Base-by-base conservation (phyloP, 495 filamentous ascomycete genomes). In the Hypomontagnella monticulosa region DNA sequence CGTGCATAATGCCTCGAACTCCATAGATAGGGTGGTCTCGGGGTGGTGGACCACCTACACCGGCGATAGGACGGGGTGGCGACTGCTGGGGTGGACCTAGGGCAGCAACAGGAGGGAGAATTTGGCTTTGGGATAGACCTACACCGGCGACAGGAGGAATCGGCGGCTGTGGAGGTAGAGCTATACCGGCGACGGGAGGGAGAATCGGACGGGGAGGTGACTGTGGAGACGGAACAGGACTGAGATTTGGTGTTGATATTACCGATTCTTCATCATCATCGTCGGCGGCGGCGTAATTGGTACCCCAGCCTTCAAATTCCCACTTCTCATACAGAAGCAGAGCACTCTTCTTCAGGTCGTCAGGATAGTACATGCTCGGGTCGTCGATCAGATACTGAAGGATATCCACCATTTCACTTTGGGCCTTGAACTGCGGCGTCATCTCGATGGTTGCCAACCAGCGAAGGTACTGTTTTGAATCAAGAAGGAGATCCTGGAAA, bases 1-100 rank as follows among this genome's bases (percentile, higher is more conserved):
- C 81, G 12, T 77, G 43, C 79, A 82, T 82, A 10, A 82, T 74
- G 2, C 76, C 74, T 0, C 11, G 4, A 4, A 37, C 10, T 33
- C 75, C 73, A 52, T 72, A 79, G 18, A 74, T 67, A 0, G 71
- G 72, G 46, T 79, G 70, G 18, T 63, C 48, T 0, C 32, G n/a
- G 0, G 72, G 51, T 3, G 76, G 75, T 11, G 67, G 57, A 16
- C 9, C 5, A n/a, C 16, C 12, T n/a, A 23, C 38, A 18, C n/a
- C n/a, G n/a, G n/a, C n/a, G n/a, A n/a, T n/a, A n/a, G n/a, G n/a
- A n/a, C n/a, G n/a, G n/a, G n/a, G n/a, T n/a, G n/a, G n/a, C n/a
- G n/a, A n/a, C n/a, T n/a, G n/a, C n/a, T n/a, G n/a, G n/a, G n/a
- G n/a, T n/a, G n/a, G n/a, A n/a, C n/a, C n/a, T n/a, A n/a, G n/a